Evolutionary conservation across 225 moss, liverwort and hornwort species (phyloP).

Genomic region (Physcomitrellopsis africana): DNA sequence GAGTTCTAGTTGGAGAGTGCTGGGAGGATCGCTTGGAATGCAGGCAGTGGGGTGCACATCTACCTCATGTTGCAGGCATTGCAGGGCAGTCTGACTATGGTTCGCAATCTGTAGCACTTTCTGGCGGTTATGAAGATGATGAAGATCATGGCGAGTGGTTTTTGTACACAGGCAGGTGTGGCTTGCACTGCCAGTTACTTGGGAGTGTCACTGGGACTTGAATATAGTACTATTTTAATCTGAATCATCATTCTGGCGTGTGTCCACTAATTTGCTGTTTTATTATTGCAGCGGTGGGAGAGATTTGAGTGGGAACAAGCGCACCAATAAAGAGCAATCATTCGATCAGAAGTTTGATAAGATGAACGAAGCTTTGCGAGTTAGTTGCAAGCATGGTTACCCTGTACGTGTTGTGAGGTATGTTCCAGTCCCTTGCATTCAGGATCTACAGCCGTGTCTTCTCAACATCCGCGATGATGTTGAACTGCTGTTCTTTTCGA

Average conservation of each 20-base stretch:
- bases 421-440: neutral
- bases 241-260: neutral
- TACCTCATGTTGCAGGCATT: constrained; percentile 98
- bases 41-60: constrained; percentile 96
- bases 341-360: constrained; percentile 99
- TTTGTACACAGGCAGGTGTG: constrained; percentile 93
- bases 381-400: constrained; percentile 92
- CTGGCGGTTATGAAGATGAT: constrained; percentile 98
- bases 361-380: constrained; percentile 91
- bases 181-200: neutral
- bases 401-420: constrained; percentile 98
- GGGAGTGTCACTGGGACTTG: constrained; percentile 1
- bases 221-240: neutral
- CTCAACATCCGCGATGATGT: neutral
- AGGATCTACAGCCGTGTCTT: neutral
- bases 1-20: constrained; percentile 83
- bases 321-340: constrained; percentile 95
- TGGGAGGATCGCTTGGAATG: constrained; percentile 99
- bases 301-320: constrained; percentile 95
- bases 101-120: constrained; percentile 95
- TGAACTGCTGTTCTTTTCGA: neutral
- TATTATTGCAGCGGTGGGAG: constrained; percentile 81
- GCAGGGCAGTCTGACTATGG: constrained; percentile 90
- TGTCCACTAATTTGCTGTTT: constrained; percentile 16
- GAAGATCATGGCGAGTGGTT: constrained; percentile 99